Base-by-base conservation (phyloP, 371 early-diverging fungal species). In the Homolaphlyctis polyrhiza region DNA sequence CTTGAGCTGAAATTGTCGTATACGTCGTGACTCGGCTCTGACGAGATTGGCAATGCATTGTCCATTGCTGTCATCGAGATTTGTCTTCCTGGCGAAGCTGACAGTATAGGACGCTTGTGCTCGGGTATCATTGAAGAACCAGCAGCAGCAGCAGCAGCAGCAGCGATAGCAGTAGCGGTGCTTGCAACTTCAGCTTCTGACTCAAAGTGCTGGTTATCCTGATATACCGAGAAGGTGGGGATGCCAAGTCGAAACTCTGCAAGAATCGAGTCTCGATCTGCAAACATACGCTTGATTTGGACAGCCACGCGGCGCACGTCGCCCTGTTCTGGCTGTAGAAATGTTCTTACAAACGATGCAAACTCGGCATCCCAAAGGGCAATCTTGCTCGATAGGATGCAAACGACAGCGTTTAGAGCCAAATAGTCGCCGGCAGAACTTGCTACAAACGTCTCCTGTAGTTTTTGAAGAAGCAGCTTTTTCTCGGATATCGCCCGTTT, bases 361-460 rank as follows among this genome's bases (percentile, higher is more conserved):
- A 95, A 93, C 28, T 89, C 87, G 35, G 79, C 63, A 59, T 95
- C 92, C 96, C 96, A 96, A 45, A 73, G 76, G 0, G 84, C 74
- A 0, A 91, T 90, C 57, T 89, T 89, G 35, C 84, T 87, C 60
- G 90, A 87, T n/a, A 96, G 66, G 28, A 83, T 80, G 30, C 82
- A 82, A 8, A 89, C 76, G 4, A 94, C 92, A 14, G 80, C 72
- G 58, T 90, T 93, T 35, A 94, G 66, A 0, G 90, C 85, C 16
- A 95, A 64, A 0, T 85, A 87, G 65, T 96, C 95, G 0, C 87
- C 86, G 1, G 91, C 83, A 25, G 83, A 78, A 23, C 88, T 90
- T 45, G 85, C 87, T 57, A 89, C 83, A 61, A 88, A 85, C 0
- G 88, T 88, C 58, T 91, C 88, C 62, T 91, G 92, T 14, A 94